Evolutionary conservation across 805 yeast genomes (phyloP), one percentile per base, ranked within the genome.

Genomic region (Starmerella stellata): DNA sequence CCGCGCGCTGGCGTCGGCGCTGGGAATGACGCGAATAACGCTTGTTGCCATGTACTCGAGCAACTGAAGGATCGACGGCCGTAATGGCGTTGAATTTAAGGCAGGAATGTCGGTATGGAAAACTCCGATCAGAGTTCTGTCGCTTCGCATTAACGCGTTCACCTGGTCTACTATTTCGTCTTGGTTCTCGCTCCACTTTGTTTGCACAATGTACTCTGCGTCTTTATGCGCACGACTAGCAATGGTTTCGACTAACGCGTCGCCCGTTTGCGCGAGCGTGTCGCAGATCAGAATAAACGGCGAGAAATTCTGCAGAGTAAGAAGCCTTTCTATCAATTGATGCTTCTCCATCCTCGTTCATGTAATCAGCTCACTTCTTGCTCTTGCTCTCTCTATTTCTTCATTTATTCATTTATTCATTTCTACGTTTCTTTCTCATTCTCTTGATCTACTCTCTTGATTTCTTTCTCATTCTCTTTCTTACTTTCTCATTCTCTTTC

Each of bases 201-300:
- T 21, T 20, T 20, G 5, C 8, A 21, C 18, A 21, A 32, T 9
- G 23, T 20, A 21, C 23, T 21, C 18, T 9, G 11, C 25, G 25
- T 19, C 11, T 59, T 56, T 29, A 51, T 49, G 46, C 66, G 32
- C 32, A 20, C 35, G 62, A 45, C 63, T 55, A 2, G 66, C 56
- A 35, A 83, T 63, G 52, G 82, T 95, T 21, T 59, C 52, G 1
- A 79, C 51, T 11, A 85, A 55, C 34, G 61, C 50, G 23, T 59
- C 48, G 0, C 82, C 71, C 0, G 90, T 70, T 54, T 85, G 95
- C 0, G 68, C 61, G 8, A 82, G 57, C 1, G 78, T 66, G 54
- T 90, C 96, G 7, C 70, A 52, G 3, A 78, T 62, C 4, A 87
- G 62, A 2, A 81, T 55, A 39, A 87, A 69, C 0, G 93, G 92